A percentile compares a stretch with the other conserved stretches of the same genome.
Conservation (phyloP, 176 grass and related monocot genomes). For the Oryza meyeriana region DNA sequence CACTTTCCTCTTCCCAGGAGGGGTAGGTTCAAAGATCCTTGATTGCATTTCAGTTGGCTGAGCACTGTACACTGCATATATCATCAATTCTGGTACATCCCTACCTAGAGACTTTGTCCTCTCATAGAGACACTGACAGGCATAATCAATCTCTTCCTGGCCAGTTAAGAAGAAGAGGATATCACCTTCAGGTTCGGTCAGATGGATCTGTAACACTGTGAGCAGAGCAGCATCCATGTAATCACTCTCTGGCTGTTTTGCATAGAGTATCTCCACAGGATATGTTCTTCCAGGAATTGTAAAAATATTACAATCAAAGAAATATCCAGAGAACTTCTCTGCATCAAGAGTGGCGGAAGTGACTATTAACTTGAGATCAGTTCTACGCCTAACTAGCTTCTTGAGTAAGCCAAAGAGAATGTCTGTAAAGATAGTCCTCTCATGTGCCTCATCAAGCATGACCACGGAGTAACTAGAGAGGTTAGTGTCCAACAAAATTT, state of each 20-base stretch:
- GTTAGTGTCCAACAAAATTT: slow-evolving; percentile 55
- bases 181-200: slow-evolving; percentile 63
- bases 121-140: slow-evolving; percentile 27
- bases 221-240: slow-evolving; percentile 63
- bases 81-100: slow-evolving; percentile 55
- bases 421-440: slow-evolving; percentile 60
- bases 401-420: slow-evolving; percentile 62
- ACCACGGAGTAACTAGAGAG: slow-evolving; percentile 60
- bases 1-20: slow-evolving; percentile 70
- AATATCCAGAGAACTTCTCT: slow-evolving; percentile 77
- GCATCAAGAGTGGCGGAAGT: slow-evolving; percentile 71
- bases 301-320: slow-evolving; percentile 73
- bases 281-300: slow-evolving; percentile 49
- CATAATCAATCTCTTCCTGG: slow-evolving; percentile 54
- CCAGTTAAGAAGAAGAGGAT: slow-evolving; percentile 66
- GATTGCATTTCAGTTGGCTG: slow-evolving; percentile 47
- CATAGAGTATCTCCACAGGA: slow-evolving; percentile 60
- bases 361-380: slow-evolving; percentile 50
- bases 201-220: slow-evolving; percentile 65
- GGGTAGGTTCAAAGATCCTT: slow-evolving; percentile 45
- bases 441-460: slow-evolving; percentile 82
- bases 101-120: slow-evolving; percentile 34
- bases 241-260: slow-evolving; percentile 57
- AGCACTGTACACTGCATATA: slow-evolving; percentile 55
- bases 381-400: slow-evolving; percentile 44